Evolutionary conservation across 768 basidiomycete genomes (phyloP).

Genomic region (Coprinopsis strossmayeri): DNA sequence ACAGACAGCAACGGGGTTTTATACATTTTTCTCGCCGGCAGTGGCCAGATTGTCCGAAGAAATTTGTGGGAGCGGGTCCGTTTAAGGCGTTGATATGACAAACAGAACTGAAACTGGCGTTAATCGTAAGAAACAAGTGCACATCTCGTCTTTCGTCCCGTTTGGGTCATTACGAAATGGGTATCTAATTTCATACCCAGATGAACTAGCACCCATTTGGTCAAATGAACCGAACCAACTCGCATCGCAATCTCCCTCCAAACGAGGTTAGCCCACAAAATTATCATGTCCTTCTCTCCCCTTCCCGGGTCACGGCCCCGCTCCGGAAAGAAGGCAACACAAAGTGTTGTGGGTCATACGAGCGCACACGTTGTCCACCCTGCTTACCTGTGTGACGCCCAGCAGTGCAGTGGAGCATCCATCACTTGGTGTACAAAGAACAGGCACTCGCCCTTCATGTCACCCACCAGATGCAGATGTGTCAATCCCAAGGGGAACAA

Average conservation of each 20-base stretch:
- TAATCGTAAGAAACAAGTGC: slow-evolving; percentile 15
- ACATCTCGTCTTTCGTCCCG: slow-evolving; percentile 6
- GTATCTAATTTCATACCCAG: slow-evolving; percentile 4
- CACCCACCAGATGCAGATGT: too few relatives aligned
- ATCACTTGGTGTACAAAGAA: too few relatives aligned
- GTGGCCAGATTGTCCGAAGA: slow-evolving; percentile 16
- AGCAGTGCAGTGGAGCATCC: too few relatives aligned
- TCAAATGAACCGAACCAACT: slow-evolving; percentile 8
- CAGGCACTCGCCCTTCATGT: too few relatives aligned
- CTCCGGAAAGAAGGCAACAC: slow-evolving; percentile 9
- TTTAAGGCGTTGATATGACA: slow-evolving; percentile 33
- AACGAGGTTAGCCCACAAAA: slow-evolving; percentile 1
- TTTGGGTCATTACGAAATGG: neutral
- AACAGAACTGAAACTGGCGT: slow-evolving; percentile 17
- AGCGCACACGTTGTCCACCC: slow-evolving; percentile 23
- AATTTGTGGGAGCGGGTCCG: slow-evolving; percentile 19
- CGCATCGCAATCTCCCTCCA: neutral
- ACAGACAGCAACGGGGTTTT: slow-evolving; percentile 26
- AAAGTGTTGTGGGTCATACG: slow-evolving; percentile 22
- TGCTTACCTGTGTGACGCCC: neutral
- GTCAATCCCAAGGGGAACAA: too few relatives aligned
- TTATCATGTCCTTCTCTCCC: neutral
- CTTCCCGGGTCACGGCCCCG: slow-evolving; percentile 24
- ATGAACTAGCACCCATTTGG: slow-evolving; percentile 13
- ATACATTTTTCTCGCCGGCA: slow-evolving; percentile 23